Conservation (phyloP, 192 early-diverging fungal genomes). For the Backusella parvicylindrica region DNA sequence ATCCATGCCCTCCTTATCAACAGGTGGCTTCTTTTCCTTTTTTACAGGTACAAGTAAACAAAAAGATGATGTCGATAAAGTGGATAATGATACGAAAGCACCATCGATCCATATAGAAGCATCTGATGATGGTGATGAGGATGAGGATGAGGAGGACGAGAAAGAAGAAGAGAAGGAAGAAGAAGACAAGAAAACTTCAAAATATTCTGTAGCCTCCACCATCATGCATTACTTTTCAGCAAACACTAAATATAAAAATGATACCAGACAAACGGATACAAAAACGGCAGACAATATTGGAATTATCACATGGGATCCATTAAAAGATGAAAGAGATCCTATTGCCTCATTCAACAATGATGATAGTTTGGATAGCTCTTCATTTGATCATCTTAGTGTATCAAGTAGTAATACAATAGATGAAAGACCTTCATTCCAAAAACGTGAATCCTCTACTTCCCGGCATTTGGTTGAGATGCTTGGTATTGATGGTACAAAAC, state of each 20-base stretch:
- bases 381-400: not conserved
- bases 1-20: constrained; percentile 31
- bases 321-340: constrained; percentile 13
- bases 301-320: constrained; percentile 14
- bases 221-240: constrained; percentile 1
- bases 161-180: not conserved
- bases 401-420: not conserved
- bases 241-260: not conserved
- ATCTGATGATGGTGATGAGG: not conserved
- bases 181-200: not conserved
- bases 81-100: not conserved
- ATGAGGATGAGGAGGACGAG: not conserved
- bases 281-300: not conserved
- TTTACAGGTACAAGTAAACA: constrained; percentile 1
- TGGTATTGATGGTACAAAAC: constrained; percentile 26
- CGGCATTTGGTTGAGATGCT: constrained; percentile 34
- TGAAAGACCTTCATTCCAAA: not conserved
- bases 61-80: not conserved
- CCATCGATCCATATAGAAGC: not conserved
- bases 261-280: not conserved
- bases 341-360: not conserved
- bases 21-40: constrained; percentile 14
- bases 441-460: not conserved
- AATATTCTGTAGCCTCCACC: not conserved
- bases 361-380: not conserved